Base-by-base conservation (phyloP, 768 basidiomycete genomes). In the Auriculariales sp. region DNA sequence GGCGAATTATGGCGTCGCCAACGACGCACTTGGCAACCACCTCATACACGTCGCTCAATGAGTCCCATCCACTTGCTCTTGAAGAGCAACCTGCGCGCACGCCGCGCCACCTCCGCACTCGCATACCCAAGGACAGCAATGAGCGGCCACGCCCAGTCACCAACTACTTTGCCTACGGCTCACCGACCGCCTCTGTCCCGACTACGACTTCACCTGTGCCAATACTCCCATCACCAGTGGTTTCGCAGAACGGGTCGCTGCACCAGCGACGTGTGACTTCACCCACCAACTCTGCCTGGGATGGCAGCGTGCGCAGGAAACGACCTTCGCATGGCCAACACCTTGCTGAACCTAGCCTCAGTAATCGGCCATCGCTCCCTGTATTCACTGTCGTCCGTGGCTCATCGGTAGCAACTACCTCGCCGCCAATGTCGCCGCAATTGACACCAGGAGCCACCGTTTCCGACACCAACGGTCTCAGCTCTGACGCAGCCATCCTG, bases 271-370 rank as follows among this genome's bases (percentile, higher is more conserved):
- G 28, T 29, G 45, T 46, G 27, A 28, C 7, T 48, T 48, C 28
- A n/a, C n/a, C 30, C 31, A 54, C 66, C 4, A 67, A 63, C n/a
- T n/a, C n/a, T n/a, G n/a, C n/a, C 53, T 71, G 71, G 74, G 70
- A 73, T 36, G 71, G 72, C 3, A 81, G 77, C 58, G 73, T 80
- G 19, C 72, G 80, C 24, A 75, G 76, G 2, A 74, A 58, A 54
- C 58, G 29, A 64, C 67, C n/a, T 65, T 58, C 44, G 56, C 57
- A 47, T 60, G 53, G 31, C 54, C 63, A 1, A 29, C 49, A 19
- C 9, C 15, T 47, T 15, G 27, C 33, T 3, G 47, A 46, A 33
- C 29, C 45, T 11, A 28, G 19, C 46, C 22, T 28, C 19, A 28
- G 35, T 27, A 29, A 72, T 34, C 61, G 55, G 39, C 61, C 68